Percentiles rank a stretch among this genome's conserved stretches.
phyloP scores from a whole-genome alignment of 2,329 filamentous ascomycete genomes.

The Cercospora nicotianae region DNA sequence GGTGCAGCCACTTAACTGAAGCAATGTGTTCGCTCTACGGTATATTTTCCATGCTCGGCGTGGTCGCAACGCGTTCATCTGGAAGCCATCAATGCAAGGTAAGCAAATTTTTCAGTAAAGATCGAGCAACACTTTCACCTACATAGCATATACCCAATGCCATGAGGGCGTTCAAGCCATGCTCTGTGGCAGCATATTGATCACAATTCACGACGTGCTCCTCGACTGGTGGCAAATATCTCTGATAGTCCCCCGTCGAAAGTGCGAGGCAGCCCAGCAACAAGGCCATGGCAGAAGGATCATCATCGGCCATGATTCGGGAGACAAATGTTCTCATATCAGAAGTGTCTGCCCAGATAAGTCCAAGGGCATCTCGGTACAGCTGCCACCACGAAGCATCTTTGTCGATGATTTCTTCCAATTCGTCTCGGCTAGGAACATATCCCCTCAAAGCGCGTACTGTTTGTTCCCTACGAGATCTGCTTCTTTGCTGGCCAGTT shows the following conservation, averaged over 20 bases:
- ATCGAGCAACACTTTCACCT: not conserved
- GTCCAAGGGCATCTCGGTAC: conserved; percentile 19
- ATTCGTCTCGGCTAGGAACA: conserved; percentile 13
- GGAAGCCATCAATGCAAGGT: not conserved
- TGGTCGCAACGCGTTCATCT: conserved; percentile 17
- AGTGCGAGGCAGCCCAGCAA: conserved; percentile 18
- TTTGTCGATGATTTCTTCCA: conserved; percentile 15
- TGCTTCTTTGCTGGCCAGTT: not conserved
- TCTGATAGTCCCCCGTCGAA: conserved; percentile 18
- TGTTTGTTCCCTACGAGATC: not conserved
- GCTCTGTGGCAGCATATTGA: conserved; percentile 18
- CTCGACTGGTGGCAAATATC: conserved; percentile 21
- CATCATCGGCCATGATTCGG: not conserved
- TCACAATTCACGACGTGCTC: conserved; percentile 16
- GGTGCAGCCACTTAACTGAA: conserved; percentile 17
- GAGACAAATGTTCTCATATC: conserved; percentile 12
- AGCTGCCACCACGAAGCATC: conserved; percentile 23
- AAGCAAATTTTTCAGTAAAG: not conserved
- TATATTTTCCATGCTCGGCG: conserved; percentile 22
- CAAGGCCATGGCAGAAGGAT: conserved; percentile 16
- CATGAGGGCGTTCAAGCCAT: conserved; percentile 22
- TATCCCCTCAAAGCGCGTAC: not conserved
- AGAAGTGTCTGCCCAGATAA: conserved; percentile 13
- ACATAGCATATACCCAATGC: conserved; percentile 21
- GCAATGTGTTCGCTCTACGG: conserved; percentile 18